Evolutionary conservation across 2,329 filamentous ascomycete genomes (phyloP).

Genomic region (Beauveria brongniartii): DNA sequence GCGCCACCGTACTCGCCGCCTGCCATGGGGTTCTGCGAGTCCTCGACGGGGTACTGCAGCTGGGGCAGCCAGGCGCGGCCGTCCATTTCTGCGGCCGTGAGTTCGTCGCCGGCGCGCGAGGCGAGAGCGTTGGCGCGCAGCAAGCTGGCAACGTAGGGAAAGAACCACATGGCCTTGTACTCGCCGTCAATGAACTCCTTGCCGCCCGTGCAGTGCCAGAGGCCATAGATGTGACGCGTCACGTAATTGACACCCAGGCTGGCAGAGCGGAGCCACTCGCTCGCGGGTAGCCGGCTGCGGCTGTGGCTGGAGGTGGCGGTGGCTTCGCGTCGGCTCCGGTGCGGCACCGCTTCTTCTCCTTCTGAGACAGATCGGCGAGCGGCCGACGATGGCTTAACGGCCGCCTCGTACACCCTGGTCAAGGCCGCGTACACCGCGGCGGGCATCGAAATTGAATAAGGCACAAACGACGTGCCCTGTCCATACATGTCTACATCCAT

Average conservation of each 20-base stretch:
- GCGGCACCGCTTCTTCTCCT: background rate
- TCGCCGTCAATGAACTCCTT: slow-evolving; percentile 17
- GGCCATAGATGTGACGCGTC: slow-evolving; percentile 16
- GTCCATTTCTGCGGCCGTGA: background rate
- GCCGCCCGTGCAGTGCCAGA: slow-evolving; percentile 19
- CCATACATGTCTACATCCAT: slow-evolving; percentile 20
- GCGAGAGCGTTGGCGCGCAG: slow-evolving; percentile 8
- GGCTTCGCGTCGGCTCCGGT: background rate
- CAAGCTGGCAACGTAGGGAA: slow-evolving; percentile 9
- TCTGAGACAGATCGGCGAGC: background rate
- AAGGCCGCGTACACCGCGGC: slow-evolving; percentile 22
- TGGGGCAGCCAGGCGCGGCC: slow-evolving; percentile 7
- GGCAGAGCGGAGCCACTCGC: slow-evolving; percentile 24
- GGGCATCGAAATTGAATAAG: slow-evolving; percentile 26
- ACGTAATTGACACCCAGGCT: slow-evolving; percentile 24
- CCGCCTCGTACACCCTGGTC: slow-evolving; percentile 23
- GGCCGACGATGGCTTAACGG: slow-evolving; percentile 14
- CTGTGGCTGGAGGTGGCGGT: background rate
- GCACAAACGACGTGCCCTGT: slow-evolving; percentile 20
- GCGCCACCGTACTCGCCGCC: slow-evolving; percentile 9
- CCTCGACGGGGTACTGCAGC: background rate
- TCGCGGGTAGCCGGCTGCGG: slow-evolving; percentile 7
- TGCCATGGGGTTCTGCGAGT: background rate
- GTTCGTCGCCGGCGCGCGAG: slow-evolving; percentile 4
- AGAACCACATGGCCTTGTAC: slow-evolving; percentile 17